Evolutionary conservation across 2,329 filamentous ascomycete genomes (phyloP).

Genomic region (Stagonosporopsis vannaccii): DNA sequence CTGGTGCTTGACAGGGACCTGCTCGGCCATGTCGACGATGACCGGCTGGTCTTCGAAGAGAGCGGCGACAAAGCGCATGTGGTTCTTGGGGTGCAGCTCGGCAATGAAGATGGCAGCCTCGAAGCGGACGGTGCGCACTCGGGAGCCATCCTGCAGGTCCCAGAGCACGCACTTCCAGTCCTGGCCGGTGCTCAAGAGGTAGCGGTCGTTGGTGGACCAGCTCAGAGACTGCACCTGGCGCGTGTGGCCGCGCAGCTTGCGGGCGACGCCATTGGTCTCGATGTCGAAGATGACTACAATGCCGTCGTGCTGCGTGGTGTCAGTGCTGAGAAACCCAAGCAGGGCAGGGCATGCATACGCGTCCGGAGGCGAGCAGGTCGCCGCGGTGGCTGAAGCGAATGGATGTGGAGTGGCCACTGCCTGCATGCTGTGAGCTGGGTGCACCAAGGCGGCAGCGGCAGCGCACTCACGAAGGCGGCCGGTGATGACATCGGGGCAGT

Average conservation of each 20-base stretch:
- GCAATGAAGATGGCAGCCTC: slow-evolving; percentile 94
- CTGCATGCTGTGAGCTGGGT: slow-evolving; percentile 45
- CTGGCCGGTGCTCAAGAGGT: slow-evolving; percentile 89
- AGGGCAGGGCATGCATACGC: slow-evolving; percentile 59
- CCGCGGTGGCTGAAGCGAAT: slow-evolving; percentile 91
- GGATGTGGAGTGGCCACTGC: slow-evolving; percentile 69
- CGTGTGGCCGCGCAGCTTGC: slow-evolving; percentile 91
- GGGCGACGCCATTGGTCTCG: slow-evolving; percentile 94
- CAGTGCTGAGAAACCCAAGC: neutral
- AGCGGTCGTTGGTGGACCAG: slow-evolving; percentile 92
- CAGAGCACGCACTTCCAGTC: slow-evolving; percentile 97
- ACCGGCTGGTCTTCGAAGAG: slow-evolving; percentile 93
- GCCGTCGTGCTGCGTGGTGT: slow-evolving; percentile 70
- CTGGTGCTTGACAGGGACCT: slow-evolving; percentile 74
- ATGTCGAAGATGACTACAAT: slow-evolving; percentile 96
- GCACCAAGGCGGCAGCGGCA: slow-evolving; percentile 20
- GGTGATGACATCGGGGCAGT: slow-evolving; percentile 90
- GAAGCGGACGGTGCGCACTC: slow-evolving; percentile 86
- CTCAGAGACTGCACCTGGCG: slow-evolving; percentile 92
- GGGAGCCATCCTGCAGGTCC: slow-evolving; percentile 79
- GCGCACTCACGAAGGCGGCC: slow-evolving; percentile 75
- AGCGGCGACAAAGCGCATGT: slow-evolving; percentile 85
- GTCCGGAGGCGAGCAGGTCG: slow-evolving; percentile 92
- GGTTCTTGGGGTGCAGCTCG: slow-evolving; percentile 89
- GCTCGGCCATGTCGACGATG: slow-evolving; percentile 79